Base-by-base conservation (phyloP, 2,329 filamentous ascomycete genomes). In the Podosphaera aphanis region DNA sequence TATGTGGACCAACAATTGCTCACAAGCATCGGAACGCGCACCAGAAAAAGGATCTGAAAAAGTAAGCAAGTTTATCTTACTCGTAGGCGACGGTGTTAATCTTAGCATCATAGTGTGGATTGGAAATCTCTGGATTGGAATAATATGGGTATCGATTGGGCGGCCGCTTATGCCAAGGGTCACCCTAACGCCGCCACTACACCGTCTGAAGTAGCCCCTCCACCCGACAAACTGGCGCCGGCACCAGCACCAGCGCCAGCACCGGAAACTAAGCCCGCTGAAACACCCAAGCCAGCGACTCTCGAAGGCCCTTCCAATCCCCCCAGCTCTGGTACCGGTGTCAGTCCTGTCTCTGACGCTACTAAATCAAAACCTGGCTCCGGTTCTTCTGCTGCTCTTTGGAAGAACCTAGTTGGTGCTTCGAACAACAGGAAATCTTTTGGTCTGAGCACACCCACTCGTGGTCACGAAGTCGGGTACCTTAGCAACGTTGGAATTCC, bases 1-100 rank as follows among this genome's bases (percentile, higher is more conserved):
- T 59, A 47, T 56, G 56, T 49, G 51, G 54, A 33, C 57, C 57
- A 49, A 49, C 55, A 31, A 55, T 58, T 47, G 47, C 44, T 27
- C 56, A 58, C 46, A 43, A 52, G 18, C 56, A 58, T 45, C 52
- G 50, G 37, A 49, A 51, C 39, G 46, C 45, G 5, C 56, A 59
- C 44, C 46, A 55, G 44, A 58, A 58, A 53, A 57, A 55, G 44
- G 51, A 54, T 25, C 3, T 41, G 15, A 41, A 41, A 3, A 41
- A 13, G 57, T 59, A 56, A 57, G 53, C 27, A 43, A 8, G 5
- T 3, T 2, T 21, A 25, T 16, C 41, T 18, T 4, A 5, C 16
- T 8, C n/a, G 37, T 37, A 29, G 8, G 13, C 41, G 25, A 4
- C 15, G 31, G 7, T 18, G 15, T 8, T 40, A 6, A 39, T 16